Conservation (phyloP, 371 early-diverging fungal genomes). For the Actinomucor elegans region DNA sequence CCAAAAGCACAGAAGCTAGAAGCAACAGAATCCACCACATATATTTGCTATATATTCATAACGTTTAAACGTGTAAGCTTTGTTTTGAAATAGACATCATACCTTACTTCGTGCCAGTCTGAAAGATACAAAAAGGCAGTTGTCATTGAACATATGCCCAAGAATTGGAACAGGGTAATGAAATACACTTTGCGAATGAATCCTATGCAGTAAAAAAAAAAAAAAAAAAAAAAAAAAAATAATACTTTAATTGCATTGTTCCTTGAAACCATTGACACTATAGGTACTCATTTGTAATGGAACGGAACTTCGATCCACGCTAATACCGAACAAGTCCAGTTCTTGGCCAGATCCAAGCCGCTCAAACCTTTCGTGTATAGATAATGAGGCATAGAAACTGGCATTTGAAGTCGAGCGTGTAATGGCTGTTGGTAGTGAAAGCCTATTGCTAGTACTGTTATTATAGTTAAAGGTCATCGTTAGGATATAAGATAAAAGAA, state of each 20-base stretch:
- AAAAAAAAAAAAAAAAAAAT: not conserved
- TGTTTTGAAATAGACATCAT: not conserved
- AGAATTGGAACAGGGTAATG: conserved; percentile 4
- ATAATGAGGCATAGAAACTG: conserved; percentile 8
- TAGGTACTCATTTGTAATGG: conserved; percentile 44
- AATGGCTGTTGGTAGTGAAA: conserved; percentile 1
- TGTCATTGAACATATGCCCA: not conserved
- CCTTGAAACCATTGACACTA: too few relatives aligned
- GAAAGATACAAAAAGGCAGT: not conserved
- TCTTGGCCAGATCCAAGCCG: conserved; percentile 37
- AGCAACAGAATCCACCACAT: conserved; percentile 39
- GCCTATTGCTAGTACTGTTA: not conserved
- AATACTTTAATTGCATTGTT: too few relatives aligned
- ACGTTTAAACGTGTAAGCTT: not conserved
- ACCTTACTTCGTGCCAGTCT: conserved; percentile 20
- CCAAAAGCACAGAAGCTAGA: conserved; percentile 22
- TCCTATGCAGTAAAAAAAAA: conserved; percentile 1
- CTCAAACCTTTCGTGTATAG: conserved; percentile 20
- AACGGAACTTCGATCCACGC: conserved; percentile 29
- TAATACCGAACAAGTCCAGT: conserved; percentile 40
- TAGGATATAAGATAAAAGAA: not conserved
- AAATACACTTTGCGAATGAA: conserved; percentile 20
- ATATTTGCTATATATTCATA: conserved; percentile 19
- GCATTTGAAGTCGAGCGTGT: conserved; percentile 1
- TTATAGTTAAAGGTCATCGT: not conserved